Conservation (phyloP, 1,284 basidiomycete genomes). For the Sphagnurus paluster region DNA sequence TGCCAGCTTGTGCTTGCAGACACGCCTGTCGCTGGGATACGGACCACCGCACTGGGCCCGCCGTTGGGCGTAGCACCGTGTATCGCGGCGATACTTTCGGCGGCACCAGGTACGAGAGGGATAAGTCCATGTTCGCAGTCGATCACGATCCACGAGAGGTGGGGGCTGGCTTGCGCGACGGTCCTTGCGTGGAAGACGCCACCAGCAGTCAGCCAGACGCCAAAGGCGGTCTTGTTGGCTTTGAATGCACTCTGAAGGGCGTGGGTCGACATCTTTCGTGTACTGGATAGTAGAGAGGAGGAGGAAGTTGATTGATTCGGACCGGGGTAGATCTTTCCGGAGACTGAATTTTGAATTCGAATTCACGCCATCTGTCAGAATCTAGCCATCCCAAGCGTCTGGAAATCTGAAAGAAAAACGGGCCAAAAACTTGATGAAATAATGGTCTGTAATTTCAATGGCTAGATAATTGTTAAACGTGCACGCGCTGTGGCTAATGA, state of each 20-base stretch:
- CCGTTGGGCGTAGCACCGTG: slow-evolving; percentile 37
- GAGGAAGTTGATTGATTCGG: not conserved
- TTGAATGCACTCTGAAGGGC: slow-evolving; percentile 49
- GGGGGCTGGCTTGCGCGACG: slow-evolving; percentile 52
- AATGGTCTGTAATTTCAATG: too few relatives aligned
- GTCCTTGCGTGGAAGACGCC: slow-evolving; percentile 55
- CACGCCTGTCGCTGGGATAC: slow-evolving; percentile 61
- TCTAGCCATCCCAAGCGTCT: too few relatives aligned
- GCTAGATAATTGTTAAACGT: too few relatives aligned
- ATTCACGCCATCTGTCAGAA: too few relatives aligned
- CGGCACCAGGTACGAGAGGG: slow-evolving; percentile 51
- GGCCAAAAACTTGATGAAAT: too few relatives aligned
- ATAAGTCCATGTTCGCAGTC: slow-evolving; percentile 69
- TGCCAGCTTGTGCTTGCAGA: slow-evolving; percentile 60
- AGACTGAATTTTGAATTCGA: too few relatives aligned
- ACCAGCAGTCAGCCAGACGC: slow-evolving; percentile 68
- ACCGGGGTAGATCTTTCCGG: too few relatives aligned
- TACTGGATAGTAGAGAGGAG: not conserved
- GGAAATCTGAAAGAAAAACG: too few relatives aligned
- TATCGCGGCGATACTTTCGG: slow-evolving; percentile 55
- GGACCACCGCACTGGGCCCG: slow-evolving; percentile 53
- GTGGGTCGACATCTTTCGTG: slow-evolving; percentile 29
- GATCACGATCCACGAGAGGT: slow-evolving; percentile 61
- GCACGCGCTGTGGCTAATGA: too few relatives aligned
- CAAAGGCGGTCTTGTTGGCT: slow-evolving; percentile 58